Conservation (phyloP, 2,329 filamentous ascomycete genomes). For the Fusarium citri region DNA sequence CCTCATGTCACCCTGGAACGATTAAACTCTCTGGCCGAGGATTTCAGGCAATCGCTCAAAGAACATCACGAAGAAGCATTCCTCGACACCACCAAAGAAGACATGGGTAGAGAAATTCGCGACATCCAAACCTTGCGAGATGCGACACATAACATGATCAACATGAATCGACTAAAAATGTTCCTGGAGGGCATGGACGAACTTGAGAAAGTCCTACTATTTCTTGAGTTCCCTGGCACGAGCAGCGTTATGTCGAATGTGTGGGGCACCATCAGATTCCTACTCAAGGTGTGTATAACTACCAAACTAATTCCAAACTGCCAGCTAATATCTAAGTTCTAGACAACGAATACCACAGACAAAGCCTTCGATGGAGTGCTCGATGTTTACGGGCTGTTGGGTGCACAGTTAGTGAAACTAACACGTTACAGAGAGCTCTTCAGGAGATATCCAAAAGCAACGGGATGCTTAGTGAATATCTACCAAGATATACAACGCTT, state of each 20-base stretch:
- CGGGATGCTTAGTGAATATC: slow-evolving; percentile 2
- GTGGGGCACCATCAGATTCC: background rate
- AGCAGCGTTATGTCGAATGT: background rate
- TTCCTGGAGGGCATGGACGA: background rate
- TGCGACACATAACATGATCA: background rate
- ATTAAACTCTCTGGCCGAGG: background rate
- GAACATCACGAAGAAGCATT: slow-evolving; percentile 2
- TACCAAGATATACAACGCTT: background rate
- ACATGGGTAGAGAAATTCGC: background rate
- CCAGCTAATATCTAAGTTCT: no score
- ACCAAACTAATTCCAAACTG: no score
- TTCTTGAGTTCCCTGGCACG: background rate
- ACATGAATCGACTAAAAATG: slow-evolving; percentile 15
- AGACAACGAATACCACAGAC: background rate
- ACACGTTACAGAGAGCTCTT: background rate
- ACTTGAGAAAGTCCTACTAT: background rate
- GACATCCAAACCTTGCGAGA: background rate
- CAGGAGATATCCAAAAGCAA: background rate
- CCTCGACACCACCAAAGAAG: background rate
- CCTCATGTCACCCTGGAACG: background rate
- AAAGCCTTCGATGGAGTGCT: slow-evolving; percentile 10
- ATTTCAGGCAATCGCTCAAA: background rate
- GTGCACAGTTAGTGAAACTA: background rate
- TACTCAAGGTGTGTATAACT: background rate
- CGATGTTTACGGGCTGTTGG: background rate